phyloP scores from a whole-genome alignment of 495 filamentous ascomycete species.

The Penicillium alfredii region DNA sequence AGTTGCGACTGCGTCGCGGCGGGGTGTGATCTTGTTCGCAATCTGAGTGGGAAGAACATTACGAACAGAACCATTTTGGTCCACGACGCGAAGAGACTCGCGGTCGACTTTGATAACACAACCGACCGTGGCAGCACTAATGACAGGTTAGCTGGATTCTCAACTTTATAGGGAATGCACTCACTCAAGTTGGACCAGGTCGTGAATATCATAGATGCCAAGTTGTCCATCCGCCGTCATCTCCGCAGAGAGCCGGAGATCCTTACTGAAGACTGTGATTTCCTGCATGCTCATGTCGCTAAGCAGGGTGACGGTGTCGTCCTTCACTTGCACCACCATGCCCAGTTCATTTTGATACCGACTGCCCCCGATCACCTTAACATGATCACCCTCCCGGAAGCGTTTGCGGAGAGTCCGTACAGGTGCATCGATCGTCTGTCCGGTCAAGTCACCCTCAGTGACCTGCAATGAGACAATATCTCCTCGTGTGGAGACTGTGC shows the following conservation, averaged over 20 bases:
- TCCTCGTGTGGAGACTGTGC: conserved; percentile 75
- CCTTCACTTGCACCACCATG: conserved; percentile 89
- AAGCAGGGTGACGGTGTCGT: conserved; percentile 84
- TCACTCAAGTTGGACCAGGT: conserved; percentile 90
- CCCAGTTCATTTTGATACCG: conserved; percentile 89
- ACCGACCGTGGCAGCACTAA: conserved; percentile 74
- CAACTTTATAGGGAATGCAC: conserved; percentile 11
- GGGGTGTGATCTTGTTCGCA: conserved; percentile 72
- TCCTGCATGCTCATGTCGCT: conserved; percentile 88
- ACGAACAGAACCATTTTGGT: conserved; percentile 79
- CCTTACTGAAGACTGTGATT: conserved; percentile 97
- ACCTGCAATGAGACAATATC: conserved; percentile 90
- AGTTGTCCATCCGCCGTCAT: conserved; percentile 72
- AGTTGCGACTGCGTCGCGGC: conserved; percentile 79
- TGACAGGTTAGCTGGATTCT: conserved; percentile 27
- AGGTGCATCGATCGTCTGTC: conserved; percentile 86
- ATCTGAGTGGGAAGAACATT: conserved; percentile 87
- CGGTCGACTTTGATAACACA: conserved; percentile 93
- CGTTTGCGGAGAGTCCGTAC: conserved; percentile 88
- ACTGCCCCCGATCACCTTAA: conserved; percentile 96
- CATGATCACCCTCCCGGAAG: conserved; percentile 92
- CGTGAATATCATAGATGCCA: conserved; percentile 82
- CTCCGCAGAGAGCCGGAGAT: conserved; percentile 86
- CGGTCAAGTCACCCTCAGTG: conserved; percentile 73
- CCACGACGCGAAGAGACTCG: conserved; percentile 81